Base-by-base conservation (phyloP, 2,329 filamentous ascomycete species). In the Chalaropsis thielavioides region DNA sequence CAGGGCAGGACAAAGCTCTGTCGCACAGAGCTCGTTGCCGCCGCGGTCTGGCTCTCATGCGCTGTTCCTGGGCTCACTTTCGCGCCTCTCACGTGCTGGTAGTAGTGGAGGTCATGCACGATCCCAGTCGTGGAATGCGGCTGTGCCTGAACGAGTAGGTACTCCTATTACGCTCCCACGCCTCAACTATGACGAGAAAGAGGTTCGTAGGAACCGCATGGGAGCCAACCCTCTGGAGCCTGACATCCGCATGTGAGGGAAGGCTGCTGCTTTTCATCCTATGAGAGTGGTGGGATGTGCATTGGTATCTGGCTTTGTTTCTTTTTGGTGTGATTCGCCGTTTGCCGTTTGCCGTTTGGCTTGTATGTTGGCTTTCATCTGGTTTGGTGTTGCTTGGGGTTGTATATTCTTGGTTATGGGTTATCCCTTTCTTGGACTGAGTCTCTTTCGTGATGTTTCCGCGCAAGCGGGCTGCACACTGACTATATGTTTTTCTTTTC, bases 61-160 rank as follows among this genome's bases (percentile, higher is more conserved):
- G 8, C 54, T n/a, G 24, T 58, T 35, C 24, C 54, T n/a, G 24
- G 54, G 54, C 1, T 65, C 63, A 3, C 41, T 65, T 46, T 41
- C 63, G 3, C 46, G 56, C 5, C 61, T 61, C 19, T 49, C 63
- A 13, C 63, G 63, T 8, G 6, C 35, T 24, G 44, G 44, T 17
- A 46, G 63, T 10, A n/a, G 24, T 17, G 40, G 60, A 1, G 44
- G 65, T 6, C 65, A 67, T 49, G 35, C 35, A 13, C 62, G 65
- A 11, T 67, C 65, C 1, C 65, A 67, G 58, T 67, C 65, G n/a
- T 67, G 65, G 65, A 62, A 51, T 27, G 40, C 64, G 24, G 54
- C 49, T n/a, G 40, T 56, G 13, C 43, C 62, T 17, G 62, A 63
- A 6, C 31, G 62, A n/a, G 27, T 22, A 13, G 24, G n/a, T 10